phyloP scores from a whole-genome alignment of 2,329 filamentous ascomycete genomes.

The Botrytis tulipae region DNA sequence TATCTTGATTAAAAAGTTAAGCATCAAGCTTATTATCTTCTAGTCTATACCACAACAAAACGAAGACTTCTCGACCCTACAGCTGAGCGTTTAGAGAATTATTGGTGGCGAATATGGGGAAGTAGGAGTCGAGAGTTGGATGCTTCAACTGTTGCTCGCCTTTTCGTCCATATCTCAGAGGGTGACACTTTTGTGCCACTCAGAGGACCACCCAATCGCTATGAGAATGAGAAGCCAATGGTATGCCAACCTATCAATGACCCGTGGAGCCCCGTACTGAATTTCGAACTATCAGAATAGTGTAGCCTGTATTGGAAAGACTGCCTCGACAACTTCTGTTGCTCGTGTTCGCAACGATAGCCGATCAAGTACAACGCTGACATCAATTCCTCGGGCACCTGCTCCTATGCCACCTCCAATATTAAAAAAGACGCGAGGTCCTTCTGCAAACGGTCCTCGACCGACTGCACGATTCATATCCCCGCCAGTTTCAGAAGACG shows the following conservation, averaged over 20 bases:
- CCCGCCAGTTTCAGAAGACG: constrained; percentile 49
- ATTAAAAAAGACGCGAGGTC: constrained; percentile 56
- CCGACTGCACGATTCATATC: constrained; percentile 62
- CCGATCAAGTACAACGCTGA: constrained; percentile 29
- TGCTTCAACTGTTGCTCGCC: constrained; percentile 52
- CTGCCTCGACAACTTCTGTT: constrained; percentile 30
- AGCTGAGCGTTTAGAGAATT: constrained; percentile 60
- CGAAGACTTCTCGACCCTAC: constrained; percentile 60
- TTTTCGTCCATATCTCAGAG: constrained; percentile 58
- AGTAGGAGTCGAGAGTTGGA: constrained; percentile 49
- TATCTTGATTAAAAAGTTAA: constrained; percentile 1
- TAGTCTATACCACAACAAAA: constrained; percentile 61
- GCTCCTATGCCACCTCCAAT: constrained; percentile 52
- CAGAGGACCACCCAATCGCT: constrained; percentile 52
- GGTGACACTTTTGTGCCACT: constrained; percentile 58
- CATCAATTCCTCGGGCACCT: constrained; percentile 38
- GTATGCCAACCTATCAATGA: constrained; percentile 41
- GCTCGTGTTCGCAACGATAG: constrained; percentile 23
- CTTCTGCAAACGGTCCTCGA: constrained; percentile 52
- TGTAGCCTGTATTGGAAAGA: constrained; percentile 23
- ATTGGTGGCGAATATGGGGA: constrained; percentile 66
- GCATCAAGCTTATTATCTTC: constrained; percentile 25
- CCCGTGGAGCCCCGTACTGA: constrained; percentile 29
- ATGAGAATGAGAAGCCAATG: constrained; percentile 46
- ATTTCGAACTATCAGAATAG: constrained; percentile 30